These are phyloP conservation scores for Penicillium desertorum DNA, from an alignment of 495 filamentous ascomycete species.

Conservation along the genomic window DNA sequence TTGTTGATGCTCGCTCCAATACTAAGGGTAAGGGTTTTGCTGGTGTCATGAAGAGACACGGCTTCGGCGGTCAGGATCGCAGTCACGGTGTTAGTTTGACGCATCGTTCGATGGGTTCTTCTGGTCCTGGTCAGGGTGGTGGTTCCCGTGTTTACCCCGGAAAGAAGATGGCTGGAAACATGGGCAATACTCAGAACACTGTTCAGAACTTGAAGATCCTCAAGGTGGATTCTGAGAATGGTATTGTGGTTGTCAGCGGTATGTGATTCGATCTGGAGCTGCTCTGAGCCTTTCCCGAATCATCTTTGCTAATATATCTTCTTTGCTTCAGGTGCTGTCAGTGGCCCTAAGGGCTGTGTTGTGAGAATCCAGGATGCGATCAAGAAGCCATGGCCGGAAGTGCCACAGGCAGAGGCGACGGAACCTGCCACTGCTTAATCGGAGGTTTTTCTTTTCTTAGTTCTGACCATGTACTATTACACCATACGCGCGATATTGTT, in stretches of 20 bases:
- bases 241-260: slow-evolving; percentile 86
- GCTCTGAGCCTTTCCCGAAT: background rate
- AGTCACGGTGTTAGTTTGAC: slow-evolving; percentile 92
- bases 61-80: slow-evolving; percentile 82
- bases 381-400: slow-evolving; percentile 80
- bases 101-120: slow-evolving; percentile 85
- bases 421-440: slow-evolving; percentile 40
- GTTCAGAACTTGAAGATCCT: slow-evolving; percentile 87
- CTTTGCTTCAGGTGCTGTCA: slow-evolving; percentile 61
- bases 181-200: slow-evolving; percentile 85
- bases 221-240: slow-evolving; percentile 78
- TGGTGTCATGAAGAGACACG: slow-evolving; percentile 95
- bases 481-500: slow-evolving; percentile 38
- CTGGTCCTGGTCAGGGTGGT: slow-evolving; percentile 83
- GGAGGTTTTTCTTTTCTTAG: slow-evolving; percentile 12
- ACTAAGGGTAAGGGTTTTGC: slow-evolving; percentile 87
- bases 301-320: slow-evolving; percentile 12
- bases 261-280: slow-evolving; percentile 21
- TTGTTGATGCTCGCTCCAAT: slow-evolving; percentile 77
- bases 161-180: slow-evolving; percentile 95
- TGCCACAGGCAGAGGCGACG: slow-evolving; percentile 43
- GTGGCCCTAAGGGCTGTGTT: slow-evolving; percentile 77
- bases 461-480: slow-evolving; percentile 44
- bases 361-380: slow-evolving; percentile 88
- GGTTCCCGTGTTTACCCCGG: slow-evolving; percentile 90